These are phyloP conservation scores for Barnettozyma pratensis DNA, from an alignment of 805 yeast genomes.

Conservation along the genomic window DNA sequence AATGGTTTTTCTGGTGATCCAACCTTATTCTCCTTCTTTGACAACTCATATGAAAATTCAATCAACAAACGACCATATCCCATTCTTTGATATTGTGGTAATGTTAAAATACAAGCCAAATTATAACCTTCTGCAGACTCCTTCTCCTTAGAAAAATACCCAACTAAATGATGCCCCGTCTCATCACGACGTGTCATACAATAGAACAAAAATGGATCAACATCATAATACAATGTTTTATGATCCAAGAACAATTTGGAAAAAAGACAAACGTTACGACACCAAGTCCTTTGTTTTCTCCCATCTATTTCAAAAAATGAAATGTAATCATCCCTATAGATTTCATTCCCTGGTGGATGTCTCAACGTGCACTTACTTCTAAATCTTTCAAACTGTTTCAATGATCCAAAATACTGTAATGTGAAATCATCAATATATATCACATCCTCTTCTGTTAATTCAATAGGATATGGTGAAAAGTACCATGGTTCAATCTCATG, in stretches of 20 bases:
- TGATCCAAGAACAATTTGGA: constrained; percentile 90
- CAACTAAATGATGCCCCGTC: constrained; percentile 92
- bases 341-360: constrained; percentile 98
- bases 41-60: constrained; percentile 88
- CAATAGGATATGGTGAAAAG: constrained; percentile 95
- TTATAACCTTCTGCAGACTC: constrained; percentile 94
- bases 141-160: constrained; percentile 94
- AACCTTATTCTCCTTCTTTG: constrained; percentile 80
- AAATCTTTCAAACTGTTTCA: constrained; percentile 89
- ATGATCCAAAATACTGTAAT: constrained; percentile 80
- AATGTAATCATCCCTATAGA: constrained; percentile 86
- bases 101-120: constrained; percentile 92
- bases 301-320: constrained; percentile 98
- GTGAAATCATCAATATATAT: constrained; percentile 91
- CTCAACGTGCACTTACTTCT: constrained; percentile 80
- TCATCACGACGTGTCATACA: constrained; percentile 91
- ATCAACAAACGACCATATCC: constrained; percentile 92
- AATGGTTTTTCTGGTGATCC: constrained; percentile 98
- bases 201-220: constrained; percentile 93
- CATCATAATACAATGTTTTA: constrained; percentile 94
- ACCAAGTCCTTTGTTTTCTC: constrained; percentile 93
- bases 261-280: constrained; percentile 88
- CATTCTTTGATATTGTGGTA: constrained; percentile 94
- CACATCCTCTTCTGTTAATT: constrained; percentile 86
- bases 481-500: constrained; percentile 98